These are phyloP conservation scores for Stereum hirsutum DNA, from an alignment of 1,284 basidiomycete species.

Conservation along the genomic window DNA sequence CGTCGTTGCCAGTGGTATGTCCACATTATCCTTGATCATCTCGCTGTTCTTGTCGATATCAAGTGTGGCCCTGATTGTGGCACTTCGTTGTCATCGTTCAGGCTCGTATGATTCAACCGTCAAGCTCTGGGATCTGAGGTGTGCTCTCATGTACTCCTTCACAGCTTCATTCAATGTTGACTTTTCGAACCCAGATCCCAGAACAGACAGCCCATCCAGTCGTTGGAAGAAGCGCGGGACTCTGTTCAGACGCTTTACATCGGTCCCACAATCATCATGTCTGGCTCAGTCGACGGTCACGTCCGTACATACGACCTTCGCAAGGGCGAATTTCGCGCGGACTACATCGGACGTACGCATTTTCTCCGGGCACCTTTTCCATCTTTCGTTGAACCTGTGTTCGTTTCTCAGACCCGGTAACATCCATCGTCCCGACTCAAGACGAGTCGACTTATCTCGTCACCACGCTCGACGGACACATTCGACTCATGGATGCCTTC, in stretches of 20 bases:
- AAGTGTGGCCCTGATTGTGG: background rate
- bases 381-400: conserved; percentile 1
- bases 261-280: conserved; percentile 54
- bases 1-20: conserved; percentile 77
- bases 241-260: conserved; percentile 78
- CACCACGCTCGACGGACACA: conserved; percentile 74
- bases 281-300: conserved; percentile 87
- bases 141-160: conserved; percentile 14
- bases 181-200: conserved; percentile 45
- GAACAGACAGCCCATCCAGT: conserved; percentile 80
- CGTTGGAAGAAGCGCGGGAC: conserved; percentile 84
- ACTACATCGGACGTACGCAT: conserved; percentile 83
- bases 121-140: conserved; percentile 85
- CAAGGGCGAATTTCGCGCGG: conserved; percentile 80
- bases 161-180: background rate
- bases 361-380: background rate
- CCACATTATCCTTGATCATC: background rate
- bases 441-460: conserved; percentile 76
- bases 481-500: conserved; percentile 79
- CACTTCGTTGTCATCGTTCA: too few relatives aligned
- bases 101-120: conserved; percentile 86
- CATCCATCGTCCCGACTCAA: conserved; percentile 68
- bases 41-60: background rate
- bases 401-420: conserved; percentile 63
- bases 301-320: conserved; percentile 91